phyloP scores from a whole-genome alignment of 106 monocot species.

The Chionographis japonica region DNA sequence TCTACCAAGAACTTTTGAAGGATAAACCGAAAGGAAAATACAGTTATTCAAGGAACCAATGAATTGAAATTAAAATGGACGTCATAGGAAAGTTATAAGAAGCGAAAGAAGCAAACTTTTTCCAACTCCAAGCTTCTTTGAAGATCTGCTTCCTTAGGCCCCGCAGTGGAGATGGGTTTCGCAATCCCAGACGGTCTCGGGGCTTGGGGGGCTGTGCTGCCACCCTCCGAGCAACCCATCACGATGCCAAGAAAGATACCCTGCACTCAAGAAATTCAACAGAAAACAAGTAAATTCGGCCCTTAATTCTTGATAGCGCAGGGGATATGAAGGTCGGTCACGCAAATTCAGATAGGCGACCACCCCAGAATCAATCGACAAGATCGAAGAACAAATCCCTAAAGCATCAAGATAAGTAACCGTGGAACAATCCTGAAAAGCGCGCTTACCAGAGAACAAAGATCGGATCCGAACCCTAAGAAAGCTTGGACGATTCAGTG shows the following conservation, averaged over 20 bases:
- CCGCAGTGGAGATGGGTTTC: conserved; percentile 60
- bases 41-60: not conserved
- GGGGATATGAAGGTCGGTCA: no score
- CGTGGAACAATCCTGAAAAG: not conserved
- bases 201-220: conserved; percentile 2
- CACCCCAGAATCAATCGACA: no score
- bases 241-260: not conserved
- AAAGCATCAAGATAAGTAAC: not conserved
- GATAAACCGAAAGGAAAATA: not conserved
- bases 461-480: not conserved
- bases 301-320: not conserved
- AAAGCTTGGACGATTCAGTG: not conserved
- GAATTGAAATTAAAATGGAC: no score
- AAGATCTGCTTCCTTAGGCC: conserved; percentile 59
- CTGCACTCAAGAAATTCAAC: not conserved
- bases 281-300: not conserved
- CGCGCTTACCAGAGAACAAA: not conserved
- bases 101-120: conserved; percentile 36
- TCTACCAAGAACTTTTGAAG: conserved; percentile 58
- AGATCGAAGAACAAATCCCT: not conserved
- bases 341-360: no score
- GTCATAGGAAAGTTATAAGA: not conserved
- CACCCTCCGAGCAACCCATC: conserved; percentile 45
- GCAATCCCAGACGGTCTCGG: conserved; percentile 54
- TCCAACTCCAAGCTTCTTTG: conserved; percentile 62